Base-by-base conservation (phyloP, 1,284 basidiomycete species). In the Bondarzewia mesenterica region DNA sequence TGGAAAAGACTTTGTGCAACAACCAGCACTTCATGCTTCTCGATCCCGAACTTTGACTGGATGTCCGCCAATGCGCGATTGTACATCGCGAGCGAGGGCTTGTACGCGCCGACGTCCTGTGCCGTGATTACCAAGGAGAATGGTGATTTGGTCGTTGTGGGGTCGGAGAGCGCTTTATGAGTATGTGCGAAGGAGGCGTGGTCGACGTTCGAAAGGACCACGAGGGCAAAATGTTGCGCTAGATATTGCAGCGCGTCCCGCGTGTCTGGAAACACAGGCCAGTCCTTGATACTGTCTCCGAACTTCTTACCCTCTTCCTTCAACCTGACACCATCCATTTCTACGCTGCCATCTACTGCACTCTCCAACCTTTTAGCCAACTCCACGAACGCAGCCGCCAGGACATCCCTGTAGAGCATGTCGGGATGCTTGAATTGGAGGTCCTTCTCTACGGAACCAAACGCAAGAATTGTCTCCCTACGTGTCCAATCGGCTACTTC, bases 141-240 rank as follows among this genome's bases (percentile, higher is more conserved):
- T 3, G 10, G 38, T 39, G 38, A 39, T 15, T n/a, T n/a, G 16
- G 38, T 12, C 2, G 38, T 39, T 7, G 38, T 10, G 21, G 38
- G 38, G 38, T 39, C 38, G 38, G 38, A 10, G 38, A 18, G 8
- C 5, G 38, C 3, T 8, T 10, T 10, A 10, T 22, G 78, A 1
- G 84, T 86, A 54, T 72, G 66, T 2, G 71, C 65, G 60, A 86
- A 85, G 32, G 81, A 83, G 15, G 59, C 56, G 47, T 74, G 72
- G 56, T 89, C 85, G 56, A 88, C 80, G 63, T 89, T 88, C 52
- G 84, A 86, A 32, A 88, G 70, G 2, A 86, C 81, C 47, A 80
- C 70, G 50, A 88, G 78, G 51, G 79, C 80, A 66, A 77, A 87
- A 57, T 74, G 71, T 50, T 72, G 69, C 27, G 82, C 72, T 46